Evolutionary conservation across 2,329 filamentous ascomycete genomes (phyloP).

Genomic region (Chrysoporthe puriensis): DNA sequence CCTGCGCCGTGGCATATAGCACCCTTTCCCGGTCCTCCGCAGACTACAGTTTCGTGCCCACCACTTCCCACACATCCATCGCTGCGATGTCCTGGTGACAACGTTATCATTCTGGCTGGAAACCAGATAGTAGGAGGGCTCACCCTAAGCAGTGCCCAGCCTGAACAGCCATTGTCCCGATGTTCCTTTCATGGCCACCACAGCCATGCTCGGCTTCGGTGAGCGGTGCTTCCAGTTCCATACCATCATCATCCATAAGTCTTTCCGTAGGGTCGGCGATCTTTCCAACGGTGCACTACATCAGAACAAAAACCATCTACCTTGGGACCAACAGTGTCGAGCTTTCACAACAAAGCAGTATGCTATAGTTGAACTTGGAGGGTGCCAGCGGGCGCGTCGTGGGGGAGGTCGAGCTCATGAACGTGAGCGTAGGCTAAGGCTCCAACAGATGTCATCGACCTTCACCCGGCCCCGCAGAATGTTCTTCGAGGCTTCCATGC

Average conservation of each 20-base stretch:
- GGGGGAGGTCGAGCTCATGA: not conserved
- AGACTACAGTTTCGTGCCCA: not conserved
- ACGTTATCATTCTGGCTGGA: not conserved
- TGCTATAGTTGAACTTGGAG: not conserved
- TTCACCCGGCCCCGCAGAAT: not conserved
- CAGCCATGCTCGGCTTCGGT: not conserved
- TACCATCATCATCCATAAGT: not conserved
- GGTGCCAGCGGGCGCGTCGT: not conserved
- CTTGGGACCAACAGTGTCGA: not conserved
- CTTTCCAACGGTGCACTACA: not conserved
- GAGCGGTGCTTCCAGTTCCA: not conserved
- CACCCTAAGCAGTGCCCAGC: not conserved
- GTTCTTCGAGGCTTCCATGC: not conserved
- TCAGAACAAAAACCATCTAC: not conserved
- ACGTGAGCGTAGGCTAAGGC: not conserved
- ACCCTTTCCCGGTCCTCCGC: not conserved
- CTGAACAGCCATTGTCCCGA: not conserved
- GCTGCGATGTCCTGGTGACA: not conserved
- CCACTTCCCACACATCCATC: not conserved
- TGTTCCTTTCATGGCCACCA: not conserved
- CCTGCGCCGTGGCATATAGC: not conserved
- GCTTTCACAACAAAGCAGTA: no score
- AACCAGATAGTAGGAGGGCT: not conserved
- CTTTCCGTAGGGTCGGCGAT: not conserved
- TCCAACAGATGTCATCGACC: not conserved